These are phyloP conservation scores for Ophiobolus disseminans DNA, from an alignment of 2,329 filamentous ascomycete genomes.

Conservation along the genomic window DNA sequence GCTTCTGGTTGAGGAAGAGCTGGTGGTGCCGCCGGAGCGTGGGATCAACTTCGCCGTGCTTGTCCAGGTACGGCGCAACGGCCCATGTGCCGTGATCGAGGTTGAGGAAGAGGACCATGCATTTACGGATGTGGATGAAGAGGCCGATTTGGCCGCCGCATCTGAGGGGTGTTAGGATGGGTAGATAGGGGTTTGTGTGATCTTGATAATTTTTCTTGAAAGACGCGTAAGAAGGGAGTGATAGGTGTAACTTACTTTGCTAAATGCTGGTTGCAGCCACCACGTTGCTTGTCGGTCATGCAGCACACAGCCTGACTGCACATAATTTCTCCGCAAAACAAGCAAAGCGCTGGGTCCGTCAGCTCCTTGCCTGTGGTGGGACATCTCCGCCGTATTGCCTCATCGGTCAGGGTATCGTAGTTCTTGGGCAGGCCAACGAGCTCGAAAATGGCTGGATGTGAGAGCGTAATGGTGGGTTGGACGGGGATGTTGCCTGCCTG, in stretches of 20 bases:
- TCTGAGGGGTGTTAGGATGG: conserved; percentile 53
- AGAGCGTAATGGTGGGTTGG: conserved; percentile 58
- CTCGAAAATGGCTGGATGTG: conserved; percentile 92
- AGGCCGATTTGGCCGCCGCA: conserved; percentile 91
- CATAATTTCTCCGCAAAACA: conserved; percentile 96
- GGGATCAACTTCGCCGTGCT: conserved; percentile 94
- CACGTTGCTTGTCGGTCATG: conserved; percentile 65
- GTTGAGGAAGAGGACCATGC: conserved; percentile 87
- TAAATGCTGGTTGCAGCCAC: conserved; percentile 86
- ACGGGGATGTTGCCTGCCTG: conserved; percentile 52
- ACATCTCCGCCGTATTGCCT: conserved; percentile 82
- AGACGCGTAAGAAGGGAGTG: conserved; percentile 22
- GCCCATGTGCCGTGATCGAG: conserved; percentile 82
- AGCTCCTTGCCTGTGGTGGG: conserved; percentile 91
- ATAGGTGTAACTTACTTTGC: conserved; percentile 69
- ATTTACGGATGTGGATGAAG: conserved; percentile 97
- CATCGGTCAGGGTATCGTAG: conserved; percentile 91
- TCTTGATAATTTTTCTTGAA: neutral
- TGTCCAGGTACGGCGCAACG: conserved; percentile 90
- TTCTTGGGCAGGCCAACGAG: conserved; percentile 90
- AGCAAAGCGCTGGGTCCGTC: conserved; percentile 86
- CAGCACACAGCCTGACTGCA: conserved; percentile 95
- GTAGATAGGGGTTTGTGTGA: neutral
- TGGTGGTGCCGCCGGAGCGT: conserved; percentile 85
- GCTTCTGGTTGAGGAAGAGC: conserved; percentile 88